These are phyloP conservation scores for Hypomyces rosellus DNA, from an alignment of 2,329 filamentous ascomycete species.

Conservation along the genomic window DNA sequence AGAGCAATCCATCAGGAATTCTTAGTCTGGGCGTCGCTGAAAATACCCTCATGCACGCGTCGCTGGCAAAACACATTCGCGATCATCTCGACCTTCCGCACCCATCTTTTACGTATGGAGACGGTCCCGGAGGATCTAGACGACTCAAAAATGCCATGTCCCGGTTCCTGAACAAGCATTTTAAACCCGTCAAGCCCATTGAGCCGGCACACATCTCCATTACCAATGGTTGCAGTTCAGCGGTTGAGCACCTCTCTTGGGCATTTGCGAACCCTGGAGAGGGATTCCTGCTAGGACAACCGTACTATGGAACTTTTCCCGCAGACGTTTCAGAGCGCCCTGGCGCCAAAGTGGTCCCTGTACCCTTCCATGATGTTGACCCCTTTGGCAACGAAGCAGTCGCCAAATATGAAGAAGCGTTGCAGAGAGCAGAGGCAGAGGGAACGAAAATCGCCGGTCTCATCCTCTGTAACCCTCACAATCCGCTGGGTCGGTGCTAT, in stretches of 20 bases:
- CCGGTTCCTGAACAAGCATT: conserved; percentile 27
- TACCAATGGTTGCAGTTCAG: conserved; percentile 35
- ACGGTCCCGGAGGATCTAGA: conserved; percentile 33
- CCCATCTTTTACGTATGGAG: conserved; percentile 33
- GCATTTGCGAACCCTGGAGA: conserved; percentile 33
- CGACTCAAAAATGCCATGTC: conserved; percentile 25
- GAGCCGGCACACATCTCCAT: conserved; percentile 27
- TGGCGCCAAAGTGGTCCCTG: conserved; percentile 34
- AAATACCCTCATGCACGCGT: conserved; percentile 44
- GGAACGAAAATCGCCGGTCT: conserved; percentile 37
- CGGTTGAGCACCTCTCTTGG: conserved; percentile 35
- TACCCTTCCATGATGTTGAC: conserved; percentile 37
- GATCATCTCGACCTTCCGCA: conserved; percentile 26
- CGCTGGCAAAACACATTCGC: conserved; percentile 36
- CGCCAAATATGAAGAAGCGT: conserved; percentile 37
- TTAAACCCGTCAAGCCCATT: conserved; percentile 23
- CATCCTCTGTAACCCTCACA: conserved; percentile 45
- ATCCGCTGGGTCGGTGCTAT: conserved; percentile 44
- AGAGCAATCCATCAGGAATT: conserved; percentile 36
- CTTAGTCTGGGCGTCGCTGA: conserved; percentile 46
- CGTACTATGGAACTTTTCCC: conserved; percentile 42
- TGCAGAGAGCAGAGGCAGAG: conserved; percentile 29
- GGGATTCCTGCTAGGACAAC: conserved; percentile 32
- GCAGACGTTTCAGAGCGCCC: conserved; percentile 37
- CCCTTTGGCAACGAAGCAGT: conserved; percentile 36